Conservation (phyloP, 257 asterid species). For the Echium plantagineum region DNA sequence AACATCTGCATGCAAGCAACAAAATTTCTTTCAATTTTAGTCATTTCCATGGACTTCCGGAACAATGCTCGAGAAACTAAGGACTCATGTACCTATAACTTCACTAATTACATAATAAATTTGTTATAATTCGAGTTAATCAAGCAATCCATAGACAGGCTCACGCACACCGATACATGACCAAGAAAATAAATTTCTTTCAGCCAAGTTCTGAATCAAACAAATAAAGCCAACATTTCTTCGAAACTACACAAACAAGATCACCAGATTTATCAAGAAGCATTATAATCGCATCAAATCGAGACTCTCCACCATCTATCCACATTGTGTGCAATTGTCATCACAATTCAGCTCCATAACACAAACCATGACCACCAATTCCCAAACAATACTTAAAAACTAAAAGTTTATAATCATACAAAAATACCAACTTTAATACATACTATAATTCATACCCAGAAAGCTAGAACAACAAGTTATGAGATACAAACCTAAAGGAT, state of each 20-base stretch:
- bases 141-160: too few species aligned
- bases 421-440: background rate
- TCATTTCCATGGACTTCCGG: background rate
- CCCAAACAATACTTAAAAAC: background rate
- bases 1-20: constrained; percentile 58
- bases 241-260: background rate
- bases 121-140: too few species aligned
- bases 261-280: background rate
- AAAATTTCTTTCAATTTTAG: constrained; percentile 10
- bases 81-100: background rate
- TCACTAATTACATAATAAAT: too few species aligned
- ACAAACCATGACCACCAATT: background rate
- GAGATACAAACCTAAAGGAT: constrained; percentile 60
- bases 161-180: background rate
- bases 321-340: too few species aligned
- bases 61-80: background rate
- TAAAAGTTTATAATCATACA: background rate
- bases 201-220: background rate
- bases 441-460: too few species aligned
- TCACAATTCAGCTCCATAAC: background rate
- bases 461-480: background rate
- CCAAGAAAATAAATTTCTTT: too few species aligned
- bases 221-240: background rate
- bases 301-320: too few species aligned
- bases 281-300: background rate